Evolutionary conservation across 495 filamentous ascomycete genomes (phyloP).

Genomic region (Achaetomiella virescens): DNA sequence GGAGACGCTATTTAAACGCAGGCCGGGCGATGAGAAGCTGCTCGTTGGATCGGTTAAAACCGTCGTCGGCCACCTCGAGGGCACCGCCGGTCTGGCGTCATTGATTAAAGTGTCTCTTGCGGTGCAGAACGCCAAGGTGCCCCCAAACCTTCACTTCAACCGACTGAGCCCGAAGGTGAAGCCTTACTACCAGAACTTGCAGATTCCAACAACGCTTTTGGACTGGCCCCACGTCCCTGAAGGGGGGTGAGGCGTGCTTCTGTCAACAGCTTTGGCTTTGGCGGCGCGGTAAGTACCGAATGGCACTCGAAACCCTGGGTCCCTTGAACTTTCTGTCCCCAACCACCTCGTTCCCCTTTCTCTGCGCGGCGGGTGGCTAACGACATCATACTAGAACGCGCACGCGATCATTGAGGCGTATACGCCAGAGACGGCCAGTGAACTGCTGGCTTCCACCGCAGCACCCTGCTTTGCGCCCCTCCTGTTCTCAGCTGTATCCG

Average conservation of each 20-base stretch:
- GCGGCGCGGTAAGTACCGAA: neutral
- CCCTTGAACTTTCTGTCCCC: neutral
- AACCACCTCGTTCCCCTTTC: neutral
- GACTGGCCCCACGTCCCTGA: neutral
- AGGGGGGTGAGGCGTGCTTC: slow-evolving; percentile 2
- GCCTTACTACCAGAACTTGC: neutral
- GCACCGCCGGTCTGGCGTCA: slow-evolving; percentile 42
- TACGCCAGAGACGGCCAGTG: neutral
- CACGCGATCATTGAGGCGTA: slow-evolving; percentile 5
- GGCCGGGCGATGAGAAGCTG: slow-evolving; percentile 26
- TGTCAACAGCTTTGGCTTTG: slow-evolving; percentile 12
- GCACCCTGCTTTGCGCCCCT: neutral
- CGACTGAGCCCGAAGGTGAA: slow-evolving; percentile 39
- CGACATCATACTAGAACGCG: neutral
- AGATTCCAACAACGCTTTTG: neutral
- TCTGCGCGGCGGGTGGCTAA: neutral
- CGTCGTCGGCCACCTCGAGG: slow-evolving; percentile 52
- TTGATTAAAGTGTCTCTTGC: slow-evolving; percentile 45
- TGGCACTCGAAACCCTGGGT: neutral
- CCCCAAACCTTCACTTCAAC: slow-evolving; percentile 40
- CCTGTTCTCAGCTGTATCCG: neutral
- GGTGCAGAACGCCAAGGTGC: slow-evolving; percentile 44
- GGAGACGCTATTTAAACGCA: neutral
- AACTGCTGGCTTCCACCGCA: neutral
- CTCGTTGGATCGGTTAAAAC: slow-evolving; percentile 50